These are phyloP conservation scores for Hypoxylon subgilvum DNA, from an alignment of 495 filamentous ascomycete genomes.

Conservation along the genomic window DNA sequence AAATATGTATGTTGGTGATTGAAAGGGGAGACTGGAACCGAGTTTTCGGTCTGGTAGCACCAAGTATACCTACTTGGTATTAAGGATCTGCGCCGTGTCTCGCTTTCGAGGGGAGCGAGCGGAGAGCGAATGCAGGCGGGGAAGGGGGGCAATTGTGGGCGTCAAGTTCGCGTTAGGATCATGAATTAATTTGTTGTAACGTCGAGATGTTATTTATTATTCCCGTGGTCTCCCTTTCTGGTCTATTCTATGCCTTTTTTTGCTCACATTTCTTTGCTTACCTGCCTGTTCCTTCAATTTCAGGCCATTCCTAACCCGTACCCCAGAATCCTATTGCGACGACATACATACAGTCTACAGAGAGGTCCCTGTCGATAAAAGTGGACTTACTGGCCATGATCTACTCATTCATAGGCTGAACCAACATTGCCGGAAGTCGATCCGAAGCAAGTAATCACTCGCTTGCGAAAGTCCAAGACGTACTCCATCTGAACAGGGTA, in stretches of 20 bases:
- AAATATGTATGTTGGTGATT: conserved; percentile 14
- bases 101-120: neutral
- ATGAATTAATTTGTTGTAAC: too few species aligned
- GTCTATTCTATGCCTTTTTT: neutral
- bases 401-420: conserved; percentile 14
- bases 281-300: conserved; percentile 19
- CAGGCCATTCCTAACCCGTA: conserved; percentile 4
- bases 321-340: conserved; percentile 23
- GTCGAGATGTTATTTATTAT: conserved; percentile 8
- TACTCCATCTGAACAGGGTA: conserved; percentile 5
- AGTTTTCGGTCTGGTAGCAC: conserved; percentile 4
- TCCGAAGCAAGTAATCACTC: conserved; percentile 19
- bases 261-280: conserved; percentile 1
- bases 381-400: conserved; percentile 5
- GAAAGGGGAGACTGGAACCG: conserved; percentile 1
- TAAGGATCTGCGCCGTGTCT: conserved; percentile 1
- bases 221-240: conserved; percentile 1
- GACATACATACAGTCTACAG: too few species aligned
- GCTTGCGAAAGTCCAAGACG: conserved; percentile 10
- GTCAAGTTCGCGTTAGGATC: conserved; percentile 1
- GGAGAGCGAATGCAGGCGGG: neutral
- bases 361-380: conserved; percentile 19
- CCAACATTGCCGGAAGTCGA: neutral
- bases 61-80: neutral
- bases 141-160: neutral